Base-by-base conservation (phyloP, 2,329 filamentous ascomycete genomes). In the Colletotrichum costaricense region DNA sequence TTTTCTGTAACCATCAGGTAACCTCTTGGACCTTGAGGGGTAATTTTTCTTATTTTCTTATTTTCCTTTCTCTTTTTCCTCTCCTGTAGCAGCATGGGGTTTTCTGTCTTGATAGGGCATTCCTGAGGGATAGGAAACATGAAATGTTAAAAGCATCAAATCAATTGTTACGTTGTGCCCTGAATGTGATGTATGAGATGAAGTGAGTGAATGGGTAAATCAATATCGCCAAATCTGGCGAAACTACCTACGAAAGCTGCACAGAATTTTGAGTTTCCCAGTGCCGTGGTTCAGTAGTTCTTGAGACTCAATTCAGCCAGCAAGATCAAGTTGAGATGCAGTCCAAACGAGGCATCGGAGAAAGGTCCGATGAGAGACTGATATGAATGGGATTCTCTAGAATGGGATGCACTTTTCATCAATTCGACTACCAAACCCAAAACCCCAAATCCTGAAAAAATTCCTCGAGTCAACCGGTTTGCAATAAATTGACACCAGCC, bases 81-180 rank as follows among this genome's bases (percentile, higher is more conserved):
- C 75, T 76, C 67, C 38, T 78, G 77, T 75, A 78, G 60, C 78
- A 77, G 74, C 78, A 76, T 76, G 69, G 75, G 77, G 76, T 65
- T 77, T 76, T 75, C 55, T 77, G 74, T 76, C 73, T 68, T 59
- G 46, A 58, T 72, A 63, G 68, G 59, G 57, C 72, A 74, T 76
- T 78, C 74, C 76, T 76, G 49, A 77, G 77, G 79, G 79, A 81
- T 83, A 80, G 78, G 78, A 72, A 73, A 80, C 80, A 80, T 80
- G 77, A 79, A 80, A 71, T 73, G 67, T 66, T 24, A 71, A 73
- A 78, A 78, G 69, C 77, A 75, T 76, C 69, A 78, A 74, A 68
- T 11, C 35, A 67, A 62, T 8, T 24, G 22, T 46, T 5, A 14
- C 26, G n/a, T 12, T 8, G n/a, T 33, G 49, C 22, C 30, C 16